phyloP scores from a whole-genome alignment of 106 monocot species.

The Iris macrosiphon region DNA sequence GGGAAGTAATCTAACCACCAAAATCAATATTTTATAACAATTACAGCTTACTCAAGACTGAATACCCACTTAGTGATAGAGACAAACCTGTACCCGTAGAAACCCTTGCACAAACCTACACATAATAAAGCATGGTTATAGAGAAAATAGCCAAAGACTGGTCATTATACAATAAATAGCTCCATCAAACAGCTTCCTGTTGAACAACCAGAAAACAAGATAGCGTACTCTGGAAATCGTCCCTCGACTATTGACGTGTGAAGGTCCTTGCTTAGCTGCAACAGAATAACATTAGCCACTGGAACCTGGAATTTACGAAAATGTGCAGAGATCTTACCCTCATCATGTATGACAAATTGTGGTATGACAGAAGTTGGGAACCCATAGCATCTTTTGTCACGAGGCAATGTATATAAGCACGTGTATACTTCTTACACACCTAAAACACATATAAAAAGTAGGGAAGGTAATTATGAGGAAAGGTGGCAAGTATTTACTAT shows the following conservation, averaged over 20 bases:
- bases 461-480: background rate
- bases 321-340: constrained; percentile 40
- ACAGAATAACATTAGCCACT: background rate
- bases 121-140: background rate
- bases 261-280: constrained; percentile 85
- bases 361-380: constrained; percentile 88
- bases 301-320: background rate
- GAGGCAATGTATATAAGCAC: constrained; percentile 90
- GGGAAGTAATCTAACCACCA: too few species aligned
- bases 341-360: constrained; percentile 96
- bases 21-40: too few species aligned
- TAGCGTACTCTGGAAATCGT: constrained; percentile 78
- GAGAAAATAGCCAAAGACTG: background rate
- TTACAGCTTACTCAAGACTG: too few species aligned
- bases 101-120: constrained; percentile 84
- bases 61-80: too few species aligned
- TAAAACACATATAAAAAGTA: constrained; percentile 15
- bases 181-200: background rate
- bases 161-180: background rate
- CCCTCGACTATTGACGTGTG: constrained; percentile 84
- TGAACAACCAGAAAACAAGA: background rate
- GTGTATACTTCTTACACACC: constrained; percentile 92
- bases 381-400: constrained; percentile 97
- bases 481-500: background rate
- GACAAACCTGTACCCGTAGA: constrained; percentile 62